Evolutionary conservation across 2,329 filamentous ascomycete species (phyloP), one percentile per base, ranked within the genome.

Genomic region (Celoporthe dispersa): DNA sequence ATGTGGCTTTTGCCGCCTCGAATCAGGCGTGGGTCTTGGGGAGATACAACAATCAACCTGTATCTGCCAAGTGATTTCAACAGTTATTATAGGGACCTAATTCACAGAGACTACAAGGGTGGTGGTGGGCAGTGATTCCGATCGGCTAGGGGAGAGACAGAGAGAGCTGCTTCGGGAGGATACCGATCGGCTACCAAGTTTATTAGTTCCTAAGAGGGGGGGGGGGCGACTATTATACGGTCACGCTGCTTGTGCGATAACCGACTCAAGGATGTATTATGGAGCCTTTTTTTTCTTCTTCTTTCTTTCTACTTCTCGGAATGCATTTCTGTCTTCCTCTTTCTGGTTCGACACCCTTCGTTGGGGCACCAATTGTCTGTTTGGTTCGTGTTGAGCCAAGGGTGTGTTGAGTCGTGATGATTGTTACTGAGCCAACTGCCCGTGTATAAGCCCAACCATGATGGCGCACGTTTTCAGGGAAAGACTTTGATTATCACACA

Each of bases 21-120:
- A 8, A 7, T n/a, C 55, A 31, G 44, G 44, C 55, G 66, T 67
- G 66, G 66, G 66, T n/a, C 66, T 62, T n/a, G 7, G 44, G n/a
- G 55, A 44, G 37, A 61, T 48, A 57, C 53, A 44, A n/a, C 37
- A 7, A 22, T 53, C 25, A 31, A 31, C 12, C 28, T 57, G 53
- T 57, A 57, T 57, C 53, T 57, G 53, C 25, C 53, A 57, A 31
- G 53, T 16, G n/a, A 48, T 8, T 48, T n/a, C 8, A 8, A 48
- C 22, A 11, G 44, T n/a, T 11, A 48, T 48, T 48, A 57, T 31
- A 57, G 28, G 25, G 6, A 31, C 3, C 25, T n/a, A 19, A 33
- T 48, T 2, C 3, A 57, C 25, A 31, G n/a, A 16, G 28, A 31
- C 25, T 57, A 33, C 28, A 31, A 19, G 53, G 28, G 25, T 16